Conservation (phyloP, 2,329 filamentous ascomycete genomes). For the Diaporthe sp. region DNA sequence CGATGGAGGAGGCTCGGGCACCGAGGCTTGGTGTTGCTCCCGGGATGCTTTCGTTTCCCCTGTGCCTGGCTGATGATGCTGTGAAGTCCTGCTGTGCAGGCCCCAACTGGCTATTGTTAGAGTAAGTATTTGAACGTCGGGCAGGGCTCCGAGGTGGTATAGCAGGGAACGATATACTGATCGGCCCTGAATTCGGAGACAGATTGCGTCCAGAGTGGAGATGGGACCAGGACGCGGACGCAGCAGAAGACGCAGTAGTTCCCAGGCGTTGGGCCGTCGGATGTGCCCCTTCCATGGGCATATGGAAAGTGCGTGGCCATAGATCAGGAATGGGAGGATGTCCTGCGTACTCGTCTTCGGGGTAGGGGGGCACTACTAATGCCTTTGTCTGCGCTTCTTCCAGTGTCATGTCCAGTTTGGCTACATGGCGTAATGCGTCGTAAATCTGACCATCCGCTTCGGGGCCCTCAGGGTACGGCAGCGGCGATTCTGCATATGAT, state of each 20-base stretch:
- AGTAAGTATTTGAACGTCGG: background rate
- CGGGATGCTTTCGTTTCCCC: background rate
- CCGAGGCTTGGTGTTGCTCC: background rate
- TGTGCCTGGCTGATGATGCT: background rate
- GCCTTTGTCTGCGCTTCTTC: background rate
- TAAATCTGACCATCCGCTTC: background rate
- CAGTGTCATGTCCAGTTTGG: background rate
- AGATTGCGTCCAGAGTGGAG: background rate
- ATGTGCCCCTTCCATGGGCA: background rate
- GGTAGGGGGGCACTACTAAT: background rate
- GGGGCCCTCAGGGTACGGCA: slow-evolving; percentile 14
- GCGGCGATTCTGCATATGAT: background rate
- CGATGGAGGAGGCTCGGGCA: background rate
- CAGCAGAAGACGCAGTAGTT: background rate
- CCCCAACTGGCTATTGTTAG: background rate
- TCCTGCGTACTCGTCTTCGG: slow-evolving; percentile 2
- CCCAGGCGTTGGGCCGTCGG: background rate
- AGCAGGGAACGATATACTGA: background rate
- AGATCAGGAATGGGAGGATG: background rate
- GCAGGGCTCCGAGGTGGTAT: slow-evolving; percentile 17
- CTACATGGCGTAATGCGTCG: slow-evolving; percentile 20
- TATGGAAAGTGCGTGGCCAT: background rate
- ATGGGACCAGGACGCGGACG: background rate
- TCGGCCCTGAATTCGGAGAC: background rate
- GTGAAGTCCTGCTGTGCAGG: background rate